A percentile compares a stretch with the other conserved stretches of the same genome.
phyloP scores from a whole-genome alignment of 768 basidiomycete genomes.

The Cystofilobasidium ferigula region DNA sequence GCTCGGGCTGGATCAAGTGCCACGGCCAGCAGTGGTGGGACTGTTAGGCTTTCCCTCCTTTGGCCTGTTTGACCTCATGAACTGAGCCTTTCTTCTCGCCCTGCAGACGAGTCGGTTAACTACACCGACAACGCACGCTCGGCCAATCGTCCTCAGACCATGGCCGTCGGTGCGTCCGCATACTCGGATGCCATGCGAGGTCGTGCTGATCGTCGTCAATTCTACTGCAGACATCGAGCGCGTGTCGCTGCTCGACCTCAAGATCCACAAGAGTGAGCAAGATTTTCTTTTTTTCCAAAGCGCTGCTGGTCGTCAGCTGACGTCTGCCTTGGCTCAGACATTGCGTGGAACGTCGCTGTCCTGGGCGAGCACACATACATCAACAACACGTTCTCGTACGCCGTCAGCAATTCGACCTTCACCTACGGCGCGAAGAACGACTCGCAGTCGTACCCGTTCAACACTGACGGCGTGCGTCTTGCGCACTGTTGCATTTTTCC shows the following conservation, averaged over 20 bases:
- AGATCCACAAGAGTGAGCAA: constrained; percentile 11
- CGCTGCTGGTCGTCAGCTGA: no score
- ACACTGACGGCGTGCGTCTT: not conserved
- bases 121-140: not conserved
- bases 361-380: not conserved
- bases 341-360: not conserved
- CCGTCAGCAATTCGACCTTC: constrained; percentile 1
- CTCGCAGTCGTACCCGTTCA: not conserved
- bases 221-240: constrained; percentile 5
- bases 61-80: no score
- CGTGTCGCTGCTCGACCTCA: constrained; percentile 3
- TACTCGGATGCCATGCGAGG: no score
- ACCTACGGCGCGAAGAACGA: not conserved
- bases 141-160: constrained; percentile 3
- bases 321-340: no score
- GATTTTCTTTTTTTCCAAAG: no score
- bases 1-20: not conserved
- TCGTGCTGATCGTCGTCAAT: no score
- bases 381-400: not conserved
- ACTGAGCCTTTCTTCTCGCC: not conserved
- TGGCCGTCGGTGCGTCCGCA: no score
- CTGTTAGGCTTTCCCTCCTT: no score
- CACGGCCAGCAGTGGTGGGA: constrained; percentile 9
- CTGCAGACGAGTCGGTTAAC: no score
- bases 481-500: not conserved